Evolutionary conservation across 768 basidiomycete genomes (phyloP).

Genomic region (Psilocybe azurescens): DNA sequence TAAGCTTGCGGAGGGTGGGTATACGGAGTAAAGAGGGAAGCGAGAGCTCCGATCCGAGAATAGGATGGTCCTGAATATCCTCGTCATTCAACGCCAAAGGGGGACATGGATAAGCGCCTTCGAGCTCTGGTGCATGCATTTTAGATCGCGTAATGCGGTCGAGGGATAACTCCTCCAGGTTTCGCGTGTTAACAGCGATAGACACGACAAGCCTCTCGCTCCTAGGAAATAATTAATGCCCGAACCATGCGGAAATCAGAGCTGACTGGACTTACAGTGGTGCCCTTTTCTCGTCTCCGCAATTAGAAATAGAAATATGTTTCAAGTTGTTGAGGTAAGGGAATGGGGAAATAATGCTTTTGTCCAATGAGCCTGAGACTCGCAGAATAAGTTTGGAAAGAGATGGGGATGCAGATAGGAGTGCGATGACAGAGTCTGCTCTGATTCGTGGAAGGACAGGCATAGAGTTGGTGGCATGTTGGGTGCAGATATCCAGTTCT

Average conservation of each 20-base stretch:
- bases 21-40: constrained; percentile 72
- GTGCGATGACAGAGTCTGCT: constrained; percentile 52
- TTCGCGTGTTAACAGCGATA: constrained; percentile 63
- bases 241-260: constrained; percentile 15
- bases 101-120: constrained; percentile 57
- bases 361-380: constrained; percentile 54
- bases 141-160: constrained; percentile 70
- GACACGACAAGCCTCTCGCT: constrained; percentile 75
- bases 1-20: constrained; percentile 62
- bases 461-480: constrained; percentile 22
- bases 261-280: constrained; percentile 49
- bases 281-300: constrained; percentile 40
- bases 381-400: constrained; percentile 53
- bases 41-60: constrained; percentile 59
- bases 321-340: constrained; percentile 45
- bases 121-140: constrained; percentile 65
- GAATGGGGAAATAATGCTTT: constrained; percentile 55
- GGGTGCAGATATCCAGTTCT: constrained; percentile 55
- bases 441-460: constrained; percentile 33
- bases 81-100: constrained; percentile 68
- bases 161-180: constrained; percentile 60
- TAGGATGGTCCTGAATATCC: constrained; percentile 60
- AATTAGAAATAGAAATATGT: constrained; percentile 53
- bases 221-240: constrained; percentile 35
- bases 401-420: constrained; percentile 55